Evolutionary conservation across 352 stramenopile species (phyloP).

Genomic region (Phytophthora rubi): DNA sequence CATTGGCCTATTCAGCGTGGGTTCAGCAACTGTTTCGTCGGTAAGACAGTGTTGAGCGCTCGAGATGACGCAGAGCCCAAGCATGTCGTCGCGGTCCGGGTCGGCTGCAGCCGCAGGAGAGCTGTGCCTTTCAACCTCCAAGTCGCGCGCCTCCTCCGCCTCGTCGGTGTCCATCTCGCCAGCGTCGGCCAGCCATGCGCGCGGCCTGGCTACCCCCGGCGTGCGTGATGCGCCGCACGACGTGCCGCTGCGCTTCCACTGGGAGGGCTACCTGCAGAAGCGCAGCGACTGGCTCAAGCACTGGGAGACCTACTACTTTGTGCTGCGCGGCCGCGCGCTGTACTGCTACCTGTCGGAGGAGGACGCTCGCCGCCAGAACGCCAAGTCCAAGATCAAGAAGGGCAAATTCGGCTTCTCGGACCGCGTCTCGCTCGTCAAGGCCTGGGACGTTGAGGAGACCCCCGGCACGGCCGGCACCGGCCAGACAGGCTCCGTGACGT

Average conservation of each 20-base stretch:
- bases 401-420: constrained; percentile 87
- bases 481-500: constrained; percentile 7
- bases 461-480: not conserved
- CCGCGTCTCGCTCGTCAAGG: constrained; percentile 74
- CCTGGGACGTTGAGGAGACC: constrained; percentile 76
- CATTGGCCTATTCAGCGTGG: not conserved
- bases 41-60: not conserved
- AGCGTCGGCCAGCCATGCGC: constrained; percentile 16
- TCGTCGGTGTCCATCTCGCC: constrained; percentile 35
- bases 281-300: constrained; percentile 91
- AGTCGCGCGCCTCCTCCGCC: constrained; percentile 32
- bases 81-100: constrained; percentile 25
- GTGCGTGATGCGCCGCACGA: constrained; percentile 26
- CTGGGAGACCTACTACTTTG: constrained; percentile 91
- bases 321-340: constrained; percentile 67
- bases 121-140: constrained; percentile 6
- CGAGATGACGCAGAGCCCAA: constrained; percentile 34
- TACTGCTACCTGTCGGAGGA: constrained; percentile 89
- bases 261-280: constrained; percentile 89
- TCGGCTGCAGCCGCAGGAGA: not conserved
- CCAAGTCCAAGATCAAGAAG: constrained; percentile 91
- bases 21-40: not conserved
- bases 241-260: constrained; percentile 71
- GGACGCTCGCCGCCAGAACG: constrained; percentile 72
- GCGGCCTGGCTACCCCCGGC: constrained; percentile 20